Conservation (phyloP, 2,329 filamentous ascomycete species). For the Talaromyces atroroseus region DNA sequence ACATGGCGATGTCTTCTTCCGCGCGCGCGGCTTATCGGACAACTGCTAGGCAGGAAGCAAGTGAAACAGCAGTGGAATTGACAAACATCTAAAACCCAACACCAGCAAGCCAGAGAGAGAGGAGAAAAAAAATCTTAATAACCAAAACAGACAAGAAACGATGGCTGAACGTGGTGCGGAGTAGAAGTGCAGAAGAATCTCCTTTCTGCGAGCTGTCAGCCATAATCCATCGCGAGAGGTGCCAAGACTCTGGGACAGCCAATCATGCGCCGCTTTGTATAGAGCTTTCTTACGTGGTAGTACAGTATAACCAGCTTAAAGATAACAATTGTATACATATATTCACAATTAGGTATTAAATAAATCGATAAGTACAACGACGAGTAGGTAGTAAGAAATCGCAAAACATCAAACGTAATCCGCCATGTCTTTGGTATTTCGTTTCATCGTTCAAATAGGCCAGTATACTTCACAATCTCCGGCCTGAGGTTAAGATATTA, state of each 20-base stretch:
- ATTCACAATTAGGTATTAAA: not conserved
- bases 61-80: slow-evolving; percentile 16
- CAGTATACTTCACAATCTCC: not conserved
- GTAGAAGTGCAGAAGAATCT: slow-evolving; percentile 4
- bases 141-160: not conserved
- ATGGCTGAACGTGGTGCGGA: not conserved
- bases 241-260: not conserved
- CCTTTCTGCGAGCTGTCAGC: slow-evolving; percentile 1
- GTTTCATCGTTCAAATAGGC: not conserved
- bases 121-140: not conserved
- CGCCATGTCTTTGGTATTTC: not conserved
- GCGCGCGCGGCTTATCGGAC: slow-evolving; percentile 17
- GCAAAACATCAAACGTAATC: too few relatives aligned
- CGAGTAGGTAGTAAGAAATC: not conserved
- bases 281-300: not conserved
- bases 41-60: slow-evolving; percentile 10
- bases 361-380: not conserved
- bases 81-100: slow-evolving; percentile 11
- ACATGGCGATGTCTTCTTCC: slow-evolving; percentile 21
- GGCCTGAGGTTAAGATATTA: not conserved
- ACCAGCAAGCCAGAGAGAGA: not conserved
- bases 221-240: not conserved
- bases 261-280: not conserved
- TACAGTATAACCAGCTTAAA: too few relatives aligned
- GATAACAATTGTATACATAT: not conserved